Evolutionary conservation across 208 protist genomes (phyloP).

Genomic region (Wallacemonas sp.): DNA sequence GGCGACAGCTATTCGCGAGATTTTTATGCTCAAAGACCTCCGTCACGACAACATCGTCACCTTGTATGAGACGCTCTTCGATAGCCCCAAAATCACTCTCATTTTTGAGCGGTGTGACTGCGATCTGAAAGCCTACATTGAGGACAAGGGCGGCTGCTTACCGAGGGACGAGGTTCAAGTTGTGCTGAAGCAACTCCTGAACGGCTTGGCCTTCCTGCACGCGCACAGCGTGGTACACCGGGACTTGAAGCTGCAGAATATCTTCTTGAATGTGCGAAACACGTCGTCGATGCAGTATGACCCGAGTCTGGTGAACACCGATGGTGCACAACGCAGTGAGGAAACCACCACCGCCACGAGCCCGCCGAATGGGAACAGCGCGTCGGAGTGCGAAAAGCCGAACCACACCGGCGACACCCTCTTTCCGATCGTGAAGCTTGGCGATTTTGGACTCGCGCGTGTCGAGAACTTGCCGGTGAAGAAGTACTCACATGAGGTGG

Average conservation of each 20-base stretch:
- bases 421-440: slow-evolving; percentile 71
- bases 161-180: slow-evolving; percentile 56
- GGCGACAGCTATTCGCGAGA: slow-evolving; percentile 90
- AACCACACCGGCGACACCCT: neutral
- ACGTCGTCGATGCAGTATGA: slow-evolving; percentile 10
- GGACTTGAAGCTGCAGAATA: slow-evolving; percentile 92
- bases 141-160: slow-evolving; percentile 45
- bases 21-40: slow-evolving; percentile 94
- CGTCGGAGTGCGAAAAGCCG: neutral
- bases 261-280: slow-evolving; percentile 71
- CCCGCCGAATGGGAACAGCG: neutral
- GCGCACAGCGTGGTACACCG: slow-evolving; percentile 80
- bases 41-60: slow-evolving; percentile 93
- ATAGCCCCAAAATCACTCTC: slow-evolving; percentile 96
- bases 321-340: too few species aligned
- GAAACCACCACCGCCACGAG: neutral
- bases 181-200: slow-evolving; percentile 82
- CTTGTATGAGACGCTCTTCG: slow-evolving; percentile 96
- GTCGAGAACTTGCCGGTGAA: slow-evolving; percentile 91
- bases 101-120: slow-evolving; percentile 97
- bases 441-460: slow-evolving; percentile 88
- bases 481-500: slow-evolving; percentile 92
- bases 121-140: slow-evolving; percentile 97
- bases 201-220: slow-evolving; percentile 79
- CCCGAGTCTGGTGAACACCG: neutral